Conservation (phyloP, 768 basidiomycete genomes). For the Leccinum variicolor region DNA sequence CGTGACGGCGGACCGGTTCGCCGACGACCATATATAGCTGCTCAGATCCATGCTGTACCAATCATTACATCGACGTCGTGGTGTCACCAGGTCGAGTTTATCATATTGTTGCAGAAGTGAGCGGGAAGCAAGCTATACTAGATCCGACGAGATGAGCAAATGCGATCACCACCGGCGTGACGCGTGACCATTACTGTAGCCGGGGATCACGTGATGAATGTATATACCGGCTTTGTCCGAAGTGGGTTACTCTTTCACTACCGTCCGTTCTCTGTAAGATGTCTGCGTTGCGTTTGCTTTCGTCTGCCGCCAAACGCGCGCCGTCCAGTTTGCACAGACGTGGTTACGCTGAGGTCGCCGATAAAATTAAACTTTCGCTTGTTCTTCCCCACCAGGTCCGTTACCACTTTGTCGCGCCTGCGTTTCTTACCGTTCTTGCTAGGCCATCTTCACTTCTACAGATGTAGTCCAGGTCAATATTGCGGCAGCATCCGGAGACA, state of each 20-base stretch:
- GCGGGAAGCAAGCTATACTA: not conserved
- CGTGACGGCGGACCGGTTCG: no score
- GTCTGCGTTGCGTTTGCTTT: constrained; percentile 73
- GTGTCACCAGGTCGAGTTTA: not conserved
- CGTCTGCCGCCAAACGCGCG: constrained; percentile 59
- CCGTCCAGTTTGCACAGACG: constrained; percentile 58
- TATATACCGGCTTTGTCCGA: constrained; percentile 30
- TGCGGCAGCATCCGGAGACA: constrained; percentile 91
- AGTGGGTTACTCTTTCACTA: not conserved
- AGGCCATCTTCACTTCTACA: constrained; percentile 88
- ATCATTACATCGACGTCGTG: not conserved
- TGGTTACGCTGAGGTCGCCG: constrained; percentile 88
- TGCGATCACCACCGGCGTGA: no score
- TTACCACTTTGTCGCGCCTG: constrained; percentile 13
- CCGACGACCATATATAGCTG: no score
- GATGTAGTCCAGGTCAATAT: constrained; percentile 97
- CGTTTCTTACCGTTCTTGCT: constrained; percentile 16
- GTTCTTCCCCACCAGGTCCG: constrained; percentile 93
- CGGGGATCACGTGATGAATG: constrained; percentile 20
- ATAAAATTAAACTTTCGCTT: constrained; percentile 90
- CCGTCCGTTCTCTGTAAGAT: constrained; percentile 37
- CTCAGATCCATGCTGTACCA: no score
- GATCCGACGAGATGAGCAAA: no score
- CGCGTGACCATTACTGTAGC: no score
- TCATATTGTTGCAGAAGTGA: not conserved